phyloP scores from a whole-genome alignment of 2,329 filamentous ascomycete species.

The Sporothrix mexicana region DNA sequence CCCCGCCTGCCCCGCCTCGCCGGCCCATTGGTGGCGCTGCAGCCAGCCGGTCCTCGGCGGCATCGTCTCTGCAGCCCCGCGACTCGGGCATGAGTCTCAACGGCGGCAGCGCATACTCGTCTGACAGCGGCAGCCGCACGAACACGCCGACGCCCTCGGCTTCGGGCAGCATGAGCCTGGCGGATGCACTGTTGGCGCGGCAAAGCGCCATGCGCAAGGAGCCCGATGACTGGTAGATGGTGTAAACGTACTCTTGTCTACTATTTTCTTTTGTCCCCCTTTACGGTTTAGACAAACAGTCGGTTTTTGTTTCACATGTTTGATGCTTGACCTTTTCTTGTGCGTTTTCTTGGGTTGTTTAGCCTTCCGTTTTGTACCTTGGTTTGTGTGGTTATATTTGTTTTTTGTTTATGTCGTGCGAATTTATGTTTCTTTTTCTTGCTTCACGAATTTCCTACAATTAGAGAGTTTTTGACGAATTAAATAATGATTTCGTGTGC shows the following conservation, averaged over 20 bases:
- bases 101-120: conserved; percentile 54
- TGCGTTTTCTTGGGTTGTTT: conserved; percentile 7
- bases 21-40: conserved; percentile 72
- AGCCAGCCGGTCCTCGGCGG: conserved; percentile 67
- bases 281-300: conserved; percentile 24
- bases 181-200: conserved; percentile 77
- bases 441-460: not conserved
- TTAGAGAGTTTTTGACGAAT: not conserved
- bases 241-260: not conserved
- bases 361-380: conserved; percentile 22
- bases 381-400: conserved; percentile 12
- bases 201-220: conserved; percentile 78
- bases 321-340: not conserved
- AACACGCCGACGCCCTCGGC: conserved; percentile 74
- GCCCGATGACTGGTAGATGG: conserved; percentile 69
- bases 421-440: not conserved
- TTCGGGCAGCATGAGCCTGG: conserved; percentile 71
- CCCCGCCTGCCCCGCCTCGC: conserved; percentile 75
- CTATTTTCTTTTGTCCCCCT: conserved; percentile 10
- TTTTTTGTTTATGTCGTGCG: not conserved
- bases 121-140: conserved; percentile 62
- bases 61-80: conserved; percentile 62
- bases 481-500: not conserved
- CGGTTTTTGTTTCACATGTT: conserved; percentile 9
- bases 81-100: conserved; percentile 72